These are phyloP conservation scores for Chalara sp. DNA, from an alignment of 2,329 filamentous ascomycete genomes.

Conservation along the genomic window DNA sequence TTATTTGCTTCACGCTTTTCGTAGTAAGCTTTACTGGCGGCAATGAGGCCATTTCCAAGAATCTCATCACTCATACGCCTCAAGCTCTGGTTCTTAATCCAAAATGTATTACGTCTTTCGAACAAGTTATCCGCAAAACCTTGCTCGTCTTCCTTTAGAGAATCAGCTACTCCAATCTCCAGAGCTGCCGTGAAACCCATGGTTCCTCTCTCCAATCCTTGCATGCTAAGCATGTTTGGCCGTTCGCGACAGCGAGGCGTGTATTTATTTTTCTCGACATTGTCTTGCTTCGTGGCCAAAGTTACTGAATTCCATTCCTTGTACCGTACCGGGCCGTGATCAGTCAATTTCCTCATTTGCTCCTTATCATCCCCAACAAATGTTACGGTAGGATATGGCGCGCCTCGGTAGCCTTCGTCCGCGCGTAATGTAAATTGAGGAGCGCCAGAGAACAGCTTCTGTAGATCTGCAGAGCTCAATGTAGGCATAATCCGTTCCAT, in stretches of 20 bases:
- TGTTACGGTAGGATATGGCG: constrained; percentile 55
- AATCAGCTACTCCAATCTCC: constrained; percentile 58
- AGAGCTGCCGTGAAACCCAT: constrained; percentile 63
- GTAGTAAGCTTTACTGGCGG: constrained; percentile 4
- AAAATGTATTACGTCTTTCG: background rate
- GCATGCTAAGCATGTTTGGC: constrained; percentile 67
- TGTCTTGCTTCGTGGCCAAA: constrained; percentile 27
- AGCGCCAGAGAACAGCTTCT: constrained; percentile 69
- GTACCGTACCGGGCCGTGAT: constrained; percentile 57
- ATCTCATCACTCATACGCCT: background rate
- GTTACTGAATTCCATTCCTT: constrained; percentile 57
- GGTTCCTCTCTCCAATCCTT: constrained; percentile 64
- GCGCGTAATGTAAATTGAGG: constrained; percentile 62
- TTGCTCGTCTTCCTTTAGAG: constrained; percentile 52
- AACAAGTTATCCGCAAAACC: background rate
- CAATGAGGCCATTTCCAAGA: background rate
- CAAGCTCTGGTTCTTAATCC: background rate
- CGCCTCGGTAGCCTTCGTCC: constrained; percentile 51
- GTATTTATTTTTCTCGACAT: constrained; percentile 20
- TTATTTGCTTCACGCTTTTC: background rate
- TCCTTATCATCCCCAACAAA: constrained; percentile 62
- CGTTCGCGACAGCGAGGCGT: constrained; percentile 25
- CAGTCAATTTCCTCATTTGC: constrained; percentile 54
- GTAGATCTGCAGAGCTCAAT: constrained; percentile 52
- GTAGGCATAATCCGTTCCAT: constrained; percentile 53